Conservation (phyloP, 768 basidiomycete species). For the Auricularia sp. region DNA sequence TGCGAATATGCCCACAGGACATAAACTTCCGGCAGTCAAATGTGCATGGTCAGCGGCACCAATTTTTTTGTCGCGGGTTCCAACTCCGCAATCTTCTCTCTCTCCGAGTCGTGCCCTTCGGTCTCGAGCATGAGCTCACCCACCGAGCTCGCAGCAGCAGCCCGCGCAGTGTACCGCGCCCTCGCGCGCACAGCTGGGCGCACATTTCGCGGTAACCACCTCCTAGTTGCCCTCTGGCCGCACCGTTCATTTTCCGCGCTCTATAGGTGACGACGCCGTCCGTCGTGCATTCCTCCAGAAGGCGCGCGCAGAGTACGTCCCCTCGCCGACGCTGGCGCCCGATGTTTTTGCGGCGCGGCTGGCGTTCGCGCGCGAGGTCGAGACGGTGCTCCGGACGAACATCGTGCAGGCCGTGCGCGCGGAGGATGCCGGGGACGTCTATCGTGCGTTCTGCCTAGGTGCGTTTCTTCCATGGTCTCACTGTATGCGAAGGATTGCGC, state of each 20-base stretch:
- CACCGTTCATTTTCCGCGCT: neutral
- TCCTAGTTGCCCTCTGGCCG: neutral
- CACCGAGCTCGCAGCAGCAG: neutral
- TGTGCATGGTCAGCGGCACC: too few relatives aligned
- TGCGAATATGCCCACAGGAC: too few relatives aligned
- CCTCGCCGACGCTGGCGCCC: constrained; percentile 30
- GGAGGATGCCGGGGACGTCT: neutral
- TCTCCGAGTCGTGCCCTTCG: neutral
- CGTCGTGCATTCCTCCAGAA: neutral
- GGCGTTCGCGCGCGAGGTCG: constrained; percentile 58
- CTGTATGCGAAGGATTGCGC: constrained; percentile 40
- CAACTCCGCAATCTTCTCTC: too few relatives aligned
- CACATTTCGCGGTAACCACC: neutral
- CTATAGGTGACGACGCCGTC: neutral
- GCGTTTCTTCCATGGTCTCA: neutral
- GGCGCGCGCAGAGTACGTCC: neutral
- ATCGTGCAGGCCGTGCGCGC: constrained; percentile 59
- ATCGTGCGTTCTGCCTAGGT: neutral
- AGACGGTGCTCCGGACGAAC: constrained; percentile 64
- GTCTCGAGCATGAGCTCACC: neutral
- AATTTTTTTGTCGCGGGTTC: too few relatives aligned
- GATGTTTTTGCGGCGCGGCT: constrained; percentile 42
- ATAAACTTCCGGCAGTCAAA: too few relatives aligned
- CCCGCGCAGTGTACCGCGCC: neutral
- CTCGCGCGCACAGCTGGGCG: neutral